Evolutionary conservation across 352 stramenopile species (phyloP), one percentile per base, ranked within the genome.

Genomic region (Phytophthora pluvialis): DNA sequence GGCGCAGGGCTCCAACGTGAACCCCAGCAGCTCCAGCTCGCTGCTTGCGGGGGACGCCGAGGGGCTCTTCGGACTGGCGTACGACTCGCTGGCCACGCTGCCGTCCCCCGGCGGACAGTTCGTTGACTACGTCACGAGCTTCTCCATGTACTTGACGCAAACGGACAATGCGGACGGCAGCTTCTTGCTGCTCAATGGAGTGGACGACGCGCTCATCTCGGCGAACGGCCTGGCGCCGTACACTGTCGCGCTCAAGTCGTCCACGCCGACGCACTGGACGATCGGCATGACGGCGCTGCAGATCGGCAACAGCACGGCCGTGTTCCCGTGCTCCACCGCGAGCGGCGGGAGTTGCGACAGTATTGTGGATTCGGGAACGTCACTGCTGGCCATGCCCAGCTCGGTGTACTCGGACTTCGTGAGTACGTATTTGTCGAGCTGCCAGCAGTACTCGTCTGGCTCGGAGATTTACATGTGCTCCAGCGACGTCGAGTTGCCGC

Each of bases 361-460:
- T 47, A 90, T 90, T 50, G 76, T 89, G n/a, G 80, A 89, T 66
- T 84, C 80, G 13, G 80, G 80, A 25, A 88, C 78, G n/a, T 88
- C 80, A 38, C 65, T 88, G 25, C 54, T 89, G 40, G 72, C 72
- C 11, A 88, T 89, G 80, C 80, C 80, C 1, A 73, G 53, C 4
- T 64, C 62, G 12, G 40, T 88, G 21, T 90, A 73, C 42, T 57
- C 57, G 5, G 54, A 32, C 3, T 84, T 90, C 49, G 75, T 76
- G 25, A 55, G 51, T 1, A 78, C 70, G 12, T 83, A 88, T 38
- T 56, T 92, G n/a, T 71, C 57, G 5, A 59, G 52, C 0, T 91
- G 83, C 36, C 40, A 69, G 35, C 40, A 59, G 25, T 70, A 77
- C n/a, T 74, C 46, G 26, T 72, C 57, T 2, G 67, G 65, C 1